These are phyloP conservation scores for Cladosporium austrohemisphaericum DNA, from an alignment of 2,329 filamentous ascomycete species.

Conservation along the genomic window DNA sequence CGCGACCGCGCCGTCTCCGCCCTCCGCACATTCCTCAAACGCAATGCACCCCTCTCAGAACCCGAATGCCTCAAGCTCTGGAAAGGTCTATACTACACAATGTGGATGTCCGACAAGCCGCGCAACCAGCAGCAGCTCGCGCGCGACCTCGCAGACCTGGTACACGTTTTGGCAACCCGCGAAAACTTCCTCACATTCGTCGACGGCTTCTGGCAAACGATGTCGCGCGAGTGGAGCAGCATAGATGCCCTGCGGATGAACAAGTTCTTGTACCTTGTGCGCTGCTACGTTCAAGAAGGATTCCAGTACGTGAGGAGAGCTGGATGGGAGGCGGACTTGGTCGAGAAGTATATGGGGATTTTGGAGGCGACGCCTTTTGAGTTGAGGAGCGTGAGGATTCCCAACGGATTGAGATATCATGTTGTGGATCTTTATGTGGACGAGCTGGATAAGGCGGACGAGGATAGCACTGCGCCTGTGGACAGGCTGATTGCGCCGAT, in stretches of 20 bases:
- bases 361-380: conserved; percentile 47
- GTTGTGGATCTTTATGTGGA: conserved; percentile 88
- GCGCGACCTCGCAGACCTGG: conserved; percentile 68
- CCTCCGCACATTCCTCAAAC: conserved; percentile 72
- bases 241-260: conserved; percentile 63
- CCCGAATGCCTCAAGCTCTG: conserved; percentile 82
- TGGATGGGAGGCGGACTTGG: conserved; percentile 34
- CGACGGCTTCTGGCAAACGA: conserved; percentile 51
- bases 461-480: conserved; percentile 42
- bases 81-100: conserved; percentile 89
- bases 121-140: conserved; percentile 82
- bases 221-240: conserved; percentile 48
- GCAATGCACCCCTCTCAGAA: conserved; percentile 57
- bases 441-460: conserved; percentile 71
- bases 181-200: conserved; percentile 42
- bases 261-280: conserved; percentile 84
- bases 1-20: conserved; percentile 58
- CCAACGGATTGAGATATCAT: conserved; percentile 82
- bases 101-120: conserved; percentile 88
- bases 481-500: conserved; percentile 54
- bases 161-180: conserved; percentile 53
- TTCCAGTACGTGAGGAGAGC: conserved; percentile 49
- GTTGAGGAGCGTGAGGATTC: conserved; percentile 55
- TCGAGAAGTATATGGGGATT: conserved; percentile 46
- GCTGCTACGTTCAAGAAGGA: conserved; percentile 71